Percentiles rank a stretch among this genome's conserved stretches.
These are phyloP conservation scores for Arxiozyma telluris DNA, from an alignment of 1,139 yeast genomes.

Conservation along the genomic window DNA sequence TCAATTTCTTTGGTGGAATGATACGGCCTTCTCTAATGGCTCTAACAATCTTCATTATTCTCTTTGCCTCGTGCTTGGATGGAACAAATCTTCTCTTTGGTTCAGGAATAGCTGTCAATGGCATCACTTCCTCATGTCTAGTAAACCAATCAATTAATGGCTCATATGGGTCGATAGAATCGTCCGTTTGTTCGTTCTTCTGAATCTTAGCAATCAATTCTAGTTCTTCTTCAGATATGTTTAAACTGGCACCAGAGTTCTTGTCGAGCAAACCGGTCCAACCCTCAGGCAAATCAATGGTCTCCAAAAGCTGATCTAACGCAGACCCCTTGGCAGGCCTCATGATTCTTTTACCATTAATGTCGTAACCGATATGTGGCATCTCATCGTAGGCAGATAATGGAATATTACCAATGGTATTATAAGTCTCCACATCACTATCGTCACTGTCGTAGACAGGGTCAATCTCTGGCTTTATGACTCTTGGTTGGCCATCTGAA, in stretches of 20 bases:
- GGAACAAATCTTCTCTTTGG: conserved; percentile 96
- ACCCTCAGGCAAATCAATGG: conserved; percentile 91
- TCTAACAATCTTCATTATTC: conserved; percentile 89
- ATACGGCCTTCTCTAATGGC: conserved; percentile 96
- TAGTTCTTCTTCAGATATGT: conserved; percentile 79
- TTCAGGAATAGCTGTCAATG: conserved; percentile 87
- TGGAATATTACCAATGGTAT: conserved; percentile 91
- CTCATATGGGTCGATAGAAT: conserved; percentile 75
- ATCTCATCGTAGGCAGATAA: conserved; percentile 88
- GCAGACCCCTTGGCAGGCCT: conserved; percentile 98
- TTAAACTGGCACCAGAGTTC: conserved; percentile 79
- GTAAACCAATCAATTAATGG: conserved; percentile 96
- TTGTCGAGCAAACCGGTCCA: conserved; percentile 97
- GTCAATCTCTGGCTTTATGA: conserved; percentile 78
- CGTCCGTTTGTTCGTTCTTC: conserved; percentile 76
- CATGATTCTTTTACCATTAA: conserved; percentile 96
- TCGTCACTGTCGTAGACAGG: conserved; percentile 93
- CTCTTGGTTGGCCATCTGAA: conserved; percentile 73
- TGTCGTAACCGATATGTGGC: conserved; percentile 96
- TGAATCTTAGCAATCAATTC: conserved; percentile 83
- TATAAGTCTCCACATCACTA: conserved; percentile 72
- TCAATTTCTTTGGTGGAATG: conserved; percentile 57
- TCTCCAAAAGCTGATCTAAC: conserved; percentile 75
- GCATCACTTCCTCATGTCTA: conserved; percentile 77
- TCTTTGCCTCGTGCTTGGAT: conserved; percentile 91